phyloP scores from a whole-genome alignment of 2,329 filamentous ascomycete species.

The Herpomyces periplanetae region DNA sequence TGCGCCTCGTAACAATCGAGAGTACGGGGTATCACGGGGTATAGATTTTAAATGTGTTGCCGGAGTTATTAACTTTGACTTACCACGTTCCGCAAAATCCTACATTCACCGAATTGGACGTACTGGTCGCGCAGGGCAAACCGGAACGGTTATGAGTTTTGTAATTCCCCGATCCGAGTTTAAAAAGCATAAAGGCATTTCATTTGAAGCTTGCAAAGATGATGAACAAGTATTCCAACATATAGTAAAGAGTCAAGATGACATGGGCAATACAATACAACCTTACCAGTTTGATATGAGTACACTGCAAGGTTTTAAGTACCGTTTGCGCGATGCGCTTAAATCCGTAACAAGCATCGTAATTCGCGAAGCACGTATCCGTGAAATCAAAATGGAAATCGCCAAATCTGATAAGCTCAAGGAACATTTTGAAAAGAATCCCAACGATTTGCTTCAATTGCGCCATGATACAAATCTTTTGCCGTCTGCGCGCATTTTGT shows the following conservation, averaged over 20 bases:
- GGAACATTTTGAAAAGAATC: conserved; percentile 87
- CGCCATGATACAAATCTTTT: conserved; percentile 70
- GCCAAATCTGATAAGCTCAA: conserved; percentile 78
- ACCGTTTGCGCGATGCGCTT: conserved; percentile 69
- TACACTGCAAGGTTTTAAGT: conserved; percentile 69
- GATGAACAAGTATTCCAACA: conserved; percentile 51
- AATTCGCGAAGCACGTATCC: conserved; percentile 51
- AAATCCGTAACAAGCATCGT: conserved; percentile 61
- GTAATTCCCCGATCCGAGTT: conserved; percentile 45
- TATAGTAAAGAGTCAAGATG: conserved; percentile 36
- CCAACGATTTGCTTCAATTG: conserved; percentile 45
- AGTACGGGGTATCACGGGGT: conserved; percentile 77
- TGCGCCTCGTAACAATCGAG: too few species aligned
- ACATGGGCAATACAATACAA: conserved; percentile 40
- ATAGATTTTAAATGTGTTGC: conserved; percentile 91
- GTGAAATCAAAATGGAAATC: conserved; percentile 56
- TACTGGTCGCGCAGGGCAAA: conserved; percentile 58
- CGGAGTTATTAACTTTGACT: conserved; percentile 83
- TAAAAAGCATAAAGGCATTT: conserved; percentile 61
- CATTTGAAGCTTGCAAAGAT: conserved; percentile 27
- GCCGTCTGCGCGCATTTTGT: conserved; percentile 39
- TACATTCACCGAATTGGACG: conserved; percentile 92
- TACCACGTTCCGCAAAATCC: conserved; percentile 49
- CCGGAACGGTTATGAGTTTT: conserved; percentile 83
- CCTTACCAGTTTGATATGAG: conserved; percentile 83